Evolutionary conservation across 257 asterid species (phyloP), one percentile per base, ranked within the genome.

Genomic region (Solanum okadae): DNA sequence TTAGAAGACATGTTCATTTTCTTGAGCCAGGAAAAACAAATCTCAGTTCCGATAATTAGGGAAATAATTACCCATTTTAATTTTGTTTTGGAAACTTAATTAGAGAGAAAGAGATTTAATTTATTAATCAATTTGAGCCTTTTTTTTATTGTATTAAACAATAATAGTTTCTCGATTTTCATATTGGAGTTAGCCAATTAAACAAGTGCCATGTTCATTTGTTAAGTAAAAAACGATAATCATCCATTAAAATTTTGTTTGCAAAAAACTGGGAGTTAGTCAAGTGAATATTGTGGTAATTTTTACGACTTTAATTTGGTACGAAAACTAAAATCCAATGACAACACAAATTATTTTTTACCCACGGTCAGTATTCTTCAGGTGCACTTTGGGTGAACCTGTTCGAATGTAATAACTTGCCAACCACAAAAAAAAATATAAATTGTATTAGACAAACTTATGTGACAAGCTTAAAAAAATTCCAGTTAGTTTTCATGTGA

Each of bases 361-460:
- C 27, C 29, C 25, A n/a, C 5, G 5, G 6, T 61, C 0, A 0
- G 8, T 67, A 67, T 67, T 67, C 8, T 25, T 25, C 4, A 11
- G 9, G 11, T 61, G 73, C 8, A 0, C 8, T 25, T 65, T 67
- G 33, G 73, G 14, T 67, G 8, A 25, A 67, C 3, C 20, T 27
- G 18, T 12, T 65, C 15, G 1, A 65, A 5, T 65, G 3, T 25
- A n/a, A n/a, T 65, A 65, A 59, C 33, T n/a, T 25, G 18, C 2
- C 7, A n/a, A 67, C 0, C 33, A 67, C 8, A 11, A 0, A 12
- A 65, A 65, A 65, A 25, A 11, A 65, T 25, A 5, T 65, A 65
- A 25, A 65, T n/a, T 1, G 0, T 6, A 65, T 2, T 5, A 25
- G 2, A 25, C 33, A 65, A 65, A n/a, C 8, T 0, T 4, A 5